Conservation (phyloP, 495 filamentous ascomycete species). For the Terfezia claveryi region DNA sequence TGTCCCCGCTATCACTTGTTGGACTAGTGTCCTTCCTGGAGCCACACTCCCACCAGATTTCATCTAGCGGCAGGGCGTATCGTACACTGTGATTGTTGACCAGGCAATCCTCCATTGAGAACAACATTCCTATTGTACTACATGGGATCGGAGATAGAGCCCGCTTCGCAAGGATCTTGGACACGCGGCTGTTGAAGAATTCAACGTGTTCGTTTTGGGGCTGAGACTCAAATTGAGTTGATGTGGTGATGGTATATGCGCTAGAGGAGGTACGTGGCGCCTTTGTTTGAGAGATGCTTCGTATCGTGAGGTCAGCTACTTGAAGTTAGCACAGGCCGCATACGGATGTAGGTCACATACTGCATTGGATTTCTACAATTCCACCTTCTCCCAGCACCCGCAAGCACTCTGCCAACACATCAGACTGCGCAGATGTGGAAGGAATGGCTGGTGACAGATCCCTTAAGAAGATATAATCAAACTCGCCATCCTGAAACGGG, state of each 20-base stretch:
- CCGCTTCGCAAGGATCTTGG: constrained; percentile 48
- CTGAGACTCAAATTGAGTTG: constrained; percentile 52
- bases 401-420: constrained; percentile 50
- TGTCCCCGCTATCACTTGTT: constrained; percentile 11
- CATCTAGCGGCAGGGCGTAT: constrained; percentile 65
- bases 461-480: constrained; percentile 79
- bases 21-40: background rate
- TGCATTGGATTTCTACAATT: constrained; percentile 42
- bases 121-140: constrained; percentile 48
- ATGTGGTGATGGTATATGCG: constrained; percentile 63
- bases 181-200: constrained; percentile 65
- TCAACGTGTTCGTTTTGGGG: constrained; percentile 61
- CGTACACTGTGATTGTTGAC: constrained; percentile 47
- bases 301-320: constrained; percentile 33
- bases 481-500: constrained; percentile 64
- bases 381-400: constrained; percentile 62
- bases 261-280: constrained; percentile 35
- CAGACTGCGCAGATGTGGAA: constrained; percentile 37
- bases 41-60: constrained; percentile 75
- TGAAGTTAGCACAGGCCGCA: constrained; percentile 49
- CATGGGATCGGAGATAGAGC: constrained; percentile 57
- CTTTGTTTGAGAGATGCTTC: constrained; percentile 9
- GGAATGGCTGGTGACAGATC: constrained; percentile 51
- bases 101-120: constrained; percentile 57
- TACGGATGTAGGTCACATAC: constrained; percentile 26